phyloP scores from a whole-genome alignment of 139 green algal genomes.

The Haematococcus lacustris region DNA sequence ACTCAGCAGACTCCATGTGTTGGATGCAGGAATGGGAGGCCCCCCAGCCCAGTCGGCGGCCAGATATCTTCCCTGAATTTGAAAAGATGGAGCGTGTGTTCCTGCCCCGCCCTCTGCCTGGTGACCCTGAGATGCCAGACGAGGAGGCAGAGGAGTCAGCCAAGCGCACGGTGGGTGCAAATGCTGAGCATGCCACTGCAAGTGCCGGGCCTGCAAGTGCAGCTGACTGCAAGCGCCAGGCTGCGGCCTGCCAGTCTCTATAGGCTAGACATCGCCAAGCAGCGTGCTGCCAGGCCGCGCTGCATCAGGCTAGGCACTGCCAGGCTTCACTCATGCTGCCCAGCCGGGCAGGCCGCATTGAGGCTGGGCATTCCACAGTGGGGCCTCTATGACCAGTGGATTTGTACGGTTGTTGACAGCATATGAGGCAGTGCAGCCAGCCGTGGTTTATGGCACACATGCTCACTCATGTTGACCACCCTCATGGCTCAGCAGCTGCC shows the following conservation, averaged over 20 bases:
- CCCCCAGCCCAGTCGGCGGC: slow-evolving; percentile 73
- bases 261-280: background rate
- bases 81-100: slow-evolving; percentile 78
- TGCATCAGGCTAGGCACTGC: background rate
- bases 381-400: no score
- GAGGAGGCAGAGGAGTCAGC: slow-evolving; percentile 79
- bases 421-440: no score
- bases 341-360: no score
- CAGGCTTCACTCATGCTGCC: no score
- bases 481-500: no score
- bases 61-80: slow-evolving; percentile 92
- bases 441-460: no score
- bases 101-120: slow-evolving; percentile 61
- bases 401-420: no score
- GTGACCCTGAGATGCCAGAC: slow-evolving; percentile 87
- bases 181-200: background rate
- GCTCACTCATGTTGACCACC: no score
- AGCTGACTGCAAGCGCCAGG: background rate
- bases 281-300: background rate
- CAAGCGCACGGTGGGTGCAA: slow-evolving; percentile 6
- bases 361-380: no score
- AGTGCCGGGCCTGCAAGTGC: background rate
- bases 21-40: slow-evolving; percentile 81
- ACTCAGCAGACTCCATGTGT: background rate
- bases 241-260: no score